Percentiles rank a stretch among this genome's conserved stretches.
Conservation (phyloP, 1,284 basidiomycete species). For the Cutaneotrichosporon curvatum region DNA sequence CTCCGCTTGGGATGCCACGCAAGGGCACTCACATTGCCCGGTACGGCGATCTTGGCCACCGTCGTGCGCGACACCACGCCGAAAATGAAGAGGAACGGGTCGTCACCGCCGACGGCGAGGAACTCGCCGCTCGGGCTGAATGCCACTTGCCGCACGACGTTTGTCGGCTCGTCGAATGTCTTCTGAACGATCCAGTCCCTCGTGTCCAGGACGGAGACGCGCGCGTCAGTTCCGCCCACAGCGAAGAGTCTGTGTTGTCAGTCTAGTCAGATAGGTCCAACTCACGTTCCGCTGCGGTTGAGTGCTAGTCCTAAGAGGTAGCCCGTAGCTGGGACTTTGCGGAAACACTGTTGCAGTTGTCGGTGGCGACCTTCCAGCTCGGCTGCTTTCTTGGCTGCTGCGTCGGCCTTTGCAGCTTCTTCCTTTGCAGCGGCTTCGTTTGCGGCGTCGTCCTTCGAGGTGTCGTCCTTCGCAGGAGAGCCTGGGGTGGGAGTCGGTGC, state of each 20-base stretch:
- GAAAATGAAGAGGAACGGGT: constrained; percentile 29
- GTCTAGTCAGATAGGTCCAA: neutral
- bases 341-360: constrained; percentile 26
- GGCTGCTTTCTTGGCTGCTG: constrained; percentile 8
- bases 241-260: constrained; percentile 25
- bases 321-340: constrained; percentile 22
- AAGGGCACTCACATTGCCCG: constrained; percentile 24
- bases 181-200: constrained; percentile 33
- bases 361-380: constrained; percentile 18
- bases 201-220: constrained; percentile 32
- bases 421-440: neutral
- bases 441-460: constrained; percentile 1
- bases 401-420: constrained; percentile 7
- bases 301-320: constrained; percentile 27
- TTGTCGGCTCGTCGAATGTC: constrained; percentile 32
- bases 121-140: constrained; percentile 39
- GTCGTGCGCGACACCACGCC: constrained; percentile 24
- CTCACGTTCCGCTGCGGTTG: constrained; percentile 27
- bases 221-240: constrained; percentile 37
- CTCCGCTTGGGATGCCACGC: constrained; percentile 34
- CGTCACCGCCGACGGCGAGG: constrained; percentile 38
- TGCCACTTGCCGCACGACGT: constrained; percentile 32
- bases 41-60: constrained; percentile 25
- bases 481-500: neutral
- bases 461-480: neutral